Conservation (phyloP, 805 yeast genomes). For the Zygoascus ofunaensis region DNA sequence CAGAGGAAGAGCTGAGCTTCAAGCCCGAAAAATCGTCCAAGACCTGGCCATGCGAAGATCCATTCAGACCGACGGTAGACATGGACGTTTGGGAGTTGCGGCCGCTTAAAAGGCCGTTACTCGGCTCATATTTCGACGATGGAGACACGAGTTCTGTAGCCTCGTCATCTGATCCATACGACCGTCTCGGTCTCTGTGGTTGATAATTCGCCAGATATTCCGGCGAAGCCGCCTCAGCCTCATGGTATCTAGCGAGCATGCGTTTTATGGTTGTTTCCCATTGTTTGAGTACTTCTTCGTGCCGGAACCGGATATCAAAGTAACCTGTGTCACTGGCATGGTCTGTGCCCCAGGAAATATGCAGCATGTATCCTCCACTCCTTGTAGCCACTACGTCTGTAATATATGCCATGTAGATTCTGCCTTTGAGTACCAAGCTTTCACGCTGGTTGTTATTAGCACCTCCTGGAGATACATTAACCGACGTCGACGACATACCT, state of each 20-base stretch:
- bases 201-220: neutral
- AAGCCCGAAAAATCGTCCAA: conserved; percentile 9
- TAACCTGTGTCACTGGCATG: conserved; percentile 75
- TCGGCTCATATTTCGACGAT: conserved; percentile 1
- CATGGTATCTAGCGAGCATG: conserved; percentile 20
- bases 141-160: neutral
- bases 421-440: conserved; percentile 58
- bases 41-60: conserved; percentile 2
- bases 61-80: neutral
- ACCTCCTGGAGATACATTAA: conserved; percentile 1
- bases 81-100: neutral
- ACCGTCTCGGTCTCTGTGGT: conserved; percentile 2
- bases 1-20: neutral
- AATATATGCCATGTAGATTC: conserved; percentile 68
- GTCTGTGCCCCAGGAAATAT: conserved; percentile 30
- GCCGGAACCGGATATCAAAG: conserved; percentile 69
- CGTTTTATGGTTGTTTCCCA: conserved; percentile 48
- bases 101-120: neutral
- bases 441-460: conserved; percentile 15
- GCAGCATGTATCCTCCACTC: conserved; percentile 24
- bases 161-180: conserved; percentile 14
- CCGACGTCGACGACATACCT: conserved; percentile 4
- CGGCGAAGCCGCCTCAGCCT: conserved; percentile 7
- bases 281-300: conserved; percentile 72
- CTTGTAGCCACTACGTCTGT: conserved; percentile 33